A percentile compares a stretch with the other conserved stretches of the same genome.
Evolutionary conservation across 805 yeast genomes (phyloP).

Genomic region (Zygoascus bituminiphila): DNA sequence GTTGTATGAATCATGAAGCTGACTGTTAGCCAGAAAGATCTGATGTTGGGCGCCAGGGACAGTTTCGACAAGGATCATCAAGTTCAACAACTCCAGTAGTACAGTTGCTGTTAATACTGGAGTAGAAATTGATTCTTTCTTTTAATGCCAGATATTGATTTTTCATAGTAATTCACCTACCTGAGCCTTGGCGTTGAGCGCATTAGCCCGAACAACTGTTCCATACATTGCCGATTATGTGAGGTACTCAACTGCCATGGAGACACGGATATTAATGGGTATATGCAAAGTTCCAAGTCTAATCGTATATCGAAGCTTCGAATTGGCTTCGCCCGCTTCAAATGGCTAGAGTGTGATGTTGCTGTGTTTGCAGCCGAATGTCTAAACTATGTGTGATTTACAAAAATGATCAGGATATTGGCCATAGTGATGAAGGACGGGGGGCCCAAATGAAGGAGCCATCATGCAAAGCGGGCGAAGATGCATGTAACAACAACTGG

Average conservation of each 20-base stretch:
- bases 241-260: not conserved
- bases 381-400: not conserved
- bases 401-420: not conserved
- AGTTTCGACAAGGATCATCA: no score
- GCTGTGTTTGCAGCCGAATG: no score
- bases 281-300: not conserved
- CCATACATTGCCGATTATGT: conserved; percentile 17
- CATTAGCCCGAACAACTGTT: conserved; percentile 18
- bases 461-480: no score
- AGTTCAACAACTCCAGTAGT: no score
- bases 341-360: not conserved
- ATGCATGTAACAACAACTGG: no score
- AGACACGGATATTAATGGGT: not conserved
- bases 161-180: no score
- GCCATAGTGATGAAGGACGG: no score
- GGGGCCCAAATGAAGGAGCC: no score
- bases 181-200: conserved; percentile 38
- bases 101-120: no score
- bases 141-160: not conserved
- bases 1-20: conserved; percentile 58
- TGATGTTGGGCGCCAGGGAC: no score
- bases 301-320: no score
- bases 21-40: not conserved
- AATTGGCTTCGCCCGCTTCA: not conserved
- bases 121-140: not conserved